A percentile compares a stretch with the other conserved stretches of the same genome.
Conservation (phyloP, 257 asterid genomes). For the Gentiana dahurica region DNA sequence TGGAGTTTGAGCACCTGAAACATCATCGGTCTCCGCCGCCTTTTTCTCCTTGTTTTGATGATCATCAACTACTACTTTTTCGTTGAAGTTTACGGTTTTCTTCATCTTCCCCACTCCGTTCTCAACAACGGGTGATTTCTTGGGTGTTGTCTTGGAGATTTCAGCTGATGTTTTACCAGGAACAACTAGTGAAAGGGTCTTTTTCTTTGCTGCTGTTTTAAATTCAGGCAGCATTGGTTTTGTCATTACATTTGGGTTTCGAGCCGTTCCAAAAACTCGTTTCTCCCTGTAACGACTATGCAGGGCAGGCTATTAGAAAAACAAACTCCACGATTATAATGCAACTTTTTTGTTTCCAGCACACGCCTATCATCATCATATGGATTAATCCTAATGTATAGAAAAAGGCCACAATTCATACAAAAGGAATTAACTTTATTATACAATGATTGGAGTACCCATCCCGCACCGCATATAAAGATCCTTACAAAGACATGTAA, state of each 20-base stretch:
- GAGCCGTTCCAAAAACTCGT: slow-evolving; percentile 48
- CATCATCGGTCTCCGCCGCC: background rate
- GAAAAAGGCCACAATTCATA: too few relatives aligned
- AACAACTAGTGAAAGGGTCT: slow-evolving; percentile 15
- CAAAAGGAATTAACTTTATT: background rate
- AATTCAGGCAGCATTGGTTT: slow-evolving; percentile 9
- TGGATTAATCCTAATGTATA: too few relatives aligned
- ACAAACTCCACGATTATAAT: too few relatives aligned
- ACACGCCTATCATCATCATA: too few relatives aligned
- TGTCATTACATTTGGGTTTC: slow-evolving; percentile 33
- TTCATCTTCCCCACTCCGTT: slow-evolving; percentile 13
- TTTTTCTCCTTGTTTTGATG: slow-evolving; percentile 4
- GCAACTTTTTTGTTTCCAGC: too few relatives aligned
- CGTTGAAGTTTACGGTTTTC: slow-evolving; percentile 40
- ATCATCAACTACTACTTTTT: slow-evolving; percentile 7
- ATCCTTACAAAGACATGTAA: too few relatives aligned
- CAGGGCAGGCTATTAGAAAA: too few relatives aligned
- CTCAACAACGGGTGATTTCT: slow-evolving; percentile 14
- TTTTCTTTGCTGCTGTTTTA: slow-evolving; percentile 19
- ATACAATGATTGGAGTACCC: too few relatives aligned
- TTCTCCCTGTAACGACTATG: slow-evolving; percentile 22
- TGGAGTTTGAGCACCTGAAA: slow-evolving; percentile 34
- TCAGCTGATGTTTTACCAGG: slow-evolving; percentile 19
- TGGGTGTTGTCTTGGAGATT: slow-evolving; percentile 11
- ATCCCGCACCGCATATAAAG: too few relatives aligned